Conservation (phyloP, 73 alveolate species). For the Tetrahymena elliotti region DNA sequence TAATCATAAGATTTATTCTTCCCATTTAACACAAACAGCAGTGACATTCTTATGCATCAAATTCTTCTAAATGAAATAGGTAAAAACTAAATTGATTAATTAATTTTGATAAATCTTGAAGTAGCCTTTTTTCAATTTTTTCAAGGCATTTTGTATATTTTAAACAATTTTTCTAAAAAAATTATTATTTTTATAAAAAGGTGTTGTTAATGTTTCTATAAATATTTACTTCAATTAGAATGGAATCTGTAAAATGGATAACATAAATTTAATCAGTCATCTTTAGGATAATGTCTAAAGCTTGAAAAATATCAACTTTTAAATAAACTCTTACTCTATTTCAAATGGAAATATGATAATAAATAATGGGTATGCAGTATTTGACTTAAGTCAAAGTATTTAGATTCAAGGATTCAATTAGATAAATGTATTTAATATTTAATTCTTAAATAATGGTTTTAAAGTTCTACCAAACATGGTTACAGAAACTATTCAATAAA, state of each 20-base stretch:
- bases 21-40: background rate
- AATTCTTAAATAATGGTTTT: background rate
- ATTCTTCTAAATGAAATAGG: background rate
- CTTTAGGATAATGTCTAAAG: background rate
- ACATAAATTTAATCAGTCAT: background rate
- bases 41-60: background rate
- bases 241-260: background rate
- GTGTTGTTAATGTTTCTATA: background rate
- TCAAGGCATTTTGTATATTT: no score
- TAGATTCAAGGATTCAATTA: background rate
- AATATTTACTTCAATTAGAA: background rate
- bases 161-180: background rate
- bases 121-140: no score
- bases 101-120: background rate
- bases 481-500: background rate
- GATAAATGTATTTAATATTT: background rate
- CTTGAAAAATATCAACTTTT: background rate
- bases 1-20: background rate
- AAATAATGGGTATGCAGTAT: background rate
- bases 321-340: background rate
- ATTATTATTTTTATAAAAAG: background rate
- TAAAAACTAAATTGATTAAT: background rate
- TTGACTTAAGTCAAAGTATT: background rate
- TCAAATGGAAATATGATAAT: background rate
- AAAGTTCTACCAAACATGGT: background rate